Percentiles rank a stretch among this genome's conserved stretches.
Conservation (phyloP, 306 rosid species). For the Citrullus amarus region DNA sequence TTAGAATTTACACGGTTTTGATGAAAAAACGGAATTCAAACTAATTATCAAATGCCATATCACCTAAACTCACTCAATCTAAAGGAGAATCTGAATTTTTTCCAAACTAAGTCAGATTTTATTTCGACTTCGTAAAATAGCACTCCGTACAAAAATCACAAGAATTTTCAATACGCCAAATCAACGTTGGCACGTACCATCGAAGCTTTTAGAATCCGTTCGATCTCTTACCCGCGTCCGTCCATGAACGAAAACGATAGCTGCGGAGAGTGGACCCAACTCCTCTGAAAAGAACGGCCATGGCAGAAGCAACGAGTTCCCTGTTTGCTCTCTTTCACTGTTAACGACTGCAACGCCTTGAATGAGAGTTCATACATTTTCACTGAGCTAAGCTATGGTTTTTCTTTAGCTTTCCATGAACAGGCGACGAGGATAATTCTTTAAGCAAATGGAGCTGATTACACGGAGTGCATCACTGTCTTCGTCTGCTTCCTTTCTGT, state of each 20-base stretch:
- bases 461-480: not conserved
- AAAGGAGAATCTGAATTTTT: no score
- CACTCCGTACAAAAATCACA: not conserved
- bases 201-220: not conserved
- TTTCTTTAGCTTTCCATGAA: not conserved
- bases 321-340: not conserved
- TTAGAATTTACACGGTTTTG: no score
- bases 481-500: not conserved
- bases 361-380: not conserved
- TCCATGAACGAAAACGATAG: not conserved
- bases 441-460: not conserved
- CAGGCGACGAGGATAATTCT: not conserved
- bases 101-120: no score
- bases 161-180: not conserved
- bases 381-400: not conserved
- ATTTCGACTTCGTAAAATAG: no score
- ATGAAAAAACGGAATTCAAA: no score
- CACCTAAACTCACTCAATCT: no score
- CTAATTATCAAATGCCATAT: no score
- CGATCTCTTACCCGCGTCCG: not conserved
- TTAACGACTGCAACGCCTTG: not conserved
- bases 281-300: conserved; percentile 4
- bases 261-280: not conserved
- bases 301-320: conserved; percentile 8
- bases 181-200: not conserved